Evolutionary conservation across 768 basidiomycete genomes (phyloP).

Genomic region (Leccinum uliginosum): DNA sequence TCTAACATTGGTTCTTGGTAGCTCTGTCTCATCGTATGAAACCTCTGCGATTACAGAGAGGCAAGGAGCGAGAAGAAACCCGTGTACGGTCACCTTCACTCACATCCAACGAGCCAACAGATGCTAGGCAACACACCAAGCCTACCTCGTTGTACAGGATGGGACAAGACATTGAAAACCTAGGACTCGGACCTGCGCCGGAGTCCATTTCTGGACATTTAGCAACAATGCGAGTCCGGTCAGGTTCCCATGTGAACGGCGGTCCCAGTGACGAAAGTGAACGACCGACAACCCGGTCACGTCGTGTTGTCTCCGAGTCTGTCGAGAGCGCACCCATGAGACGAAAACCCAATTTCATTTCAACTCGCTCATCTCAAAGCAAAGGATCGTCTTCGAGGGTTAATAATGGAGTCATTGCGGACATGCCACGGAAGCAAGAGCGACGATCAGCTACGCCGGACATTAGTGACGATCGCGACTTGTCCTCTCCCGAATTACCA

Average conservation of each 20-base stretch:
- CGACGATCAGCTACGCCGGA: constrained; percentile 16
- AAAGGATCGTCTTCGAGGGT: constrained; percentile 10
- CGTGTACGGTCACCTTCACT: background rate
- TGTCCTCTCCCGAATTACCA: constrained; percentile 31
- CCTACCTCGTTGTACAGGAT: constrained; percentile 10
- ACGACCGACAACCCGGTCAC: constrained; percentile 1
- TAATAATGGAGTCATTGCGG: background rate
- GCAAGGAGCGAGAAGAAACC: constrained; percentile 8
- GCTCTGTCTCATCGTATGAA: constrained; percentile 11
- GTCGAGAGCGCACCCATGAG: constrained; percentile 1
- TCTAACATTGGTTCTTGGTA: constrained; percentile 9
- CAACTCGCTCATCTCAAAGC: background rate
- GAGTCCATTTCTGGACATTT: constrained; percentile 29
- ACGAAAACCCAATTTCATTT: constrained; percentile 2
- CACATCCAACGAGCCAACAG: constrained; percentile 6
- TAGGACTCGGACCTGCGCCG: constrained; percentile 19
- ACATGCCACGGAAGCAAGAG: constrained; percentile 2
- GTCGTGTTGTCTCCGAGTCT: constrained; percentile 21
- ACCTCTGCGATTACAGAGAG: constrained; percentile 10
- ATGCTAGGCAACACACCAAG: constrained; percentile 12
- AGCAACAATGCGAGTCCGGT: constrained; percentile 18
- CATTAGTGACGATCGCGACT: constrained; percentile 11
- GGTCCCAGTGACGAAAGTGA: background rate
- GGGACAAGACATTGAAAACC: constrained; percentile 2
- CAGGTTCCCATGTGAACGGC: constrained; percentile 10